Evolutionary conservation across 2,329 filamentous ascomycete species (phyloP).

Genomic region (Colletotrichum sp.): DNA sequence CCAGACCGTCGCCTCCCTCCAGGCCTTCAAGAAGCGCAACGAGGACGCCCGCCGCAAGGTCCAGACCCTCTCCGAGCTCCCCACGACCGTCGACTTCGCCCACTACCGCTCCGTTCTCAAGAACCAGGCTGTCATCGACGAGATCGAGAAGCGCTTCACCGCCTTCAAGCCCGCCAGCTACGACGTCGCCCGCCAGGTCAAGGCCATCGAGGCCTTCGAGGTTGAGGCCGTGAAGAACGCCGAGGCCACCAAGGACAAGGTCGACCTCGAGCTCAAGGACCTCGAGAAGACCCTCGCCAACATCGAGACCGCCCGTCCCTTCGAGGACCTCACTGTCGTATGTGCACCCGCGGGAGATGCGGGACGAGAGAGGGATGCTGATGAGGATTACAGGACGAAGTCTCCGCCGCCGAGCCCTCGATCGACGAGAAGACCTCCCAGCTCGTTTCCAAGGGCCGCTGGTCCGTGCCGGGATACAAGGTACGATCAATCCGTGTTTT

Average conservation of each 20-base stretch:
- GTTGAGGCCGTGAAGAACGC: constrained; percentile 96
- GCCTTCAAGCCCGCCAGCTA: constrained; percentile 92
- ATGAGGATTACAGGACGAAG: constrained; percentile 75
- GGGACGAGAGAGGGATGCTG: constrained; percentile 5
- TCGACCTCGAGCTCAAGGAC: constrained; percentile 93
- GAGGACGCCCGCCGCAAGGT: constrained; percentile 97
- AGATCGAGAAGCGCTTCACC: constrained; percentile 96
- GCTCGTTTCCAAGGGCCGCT: constrained; percentile 97
- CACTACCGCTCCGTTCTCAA: constrained; percentile 92
- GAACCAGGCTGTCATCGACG: constrained; percentile 93
- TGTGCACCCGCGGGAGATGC: constrained; percentile 46
- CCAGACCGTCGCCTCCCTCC: constrained; percentile 88
- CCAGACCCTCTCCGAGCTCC: constrained; percentile 79
- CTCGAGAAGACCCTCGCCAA: constrained; percentile 94
- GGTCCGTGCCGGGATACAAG: constrained; percentile 99
- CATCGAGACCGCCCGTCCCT: constrained; percentile 94
- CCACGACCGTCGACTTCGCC: constrained; percentile 88
- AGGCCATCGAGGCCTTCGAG: constrained; percentile 98
- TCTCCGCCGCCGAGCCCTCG: constrained; percentile 90
- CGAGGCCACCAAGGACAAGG: constrained; percentile 94
- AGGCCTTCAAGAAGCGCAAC: constrained; percentile 99
- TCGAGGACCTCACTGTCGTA: constrained; percentile 97
- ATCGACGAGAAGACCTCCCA: constrained; percentile 97
- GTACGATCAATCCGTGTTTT: constrained; percentile 54
- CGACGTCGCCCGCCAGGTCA: constrained; percentile 92